Conservation (phyloP, 352 stramenopile species). For the Phytophthora capsici region DNA sequence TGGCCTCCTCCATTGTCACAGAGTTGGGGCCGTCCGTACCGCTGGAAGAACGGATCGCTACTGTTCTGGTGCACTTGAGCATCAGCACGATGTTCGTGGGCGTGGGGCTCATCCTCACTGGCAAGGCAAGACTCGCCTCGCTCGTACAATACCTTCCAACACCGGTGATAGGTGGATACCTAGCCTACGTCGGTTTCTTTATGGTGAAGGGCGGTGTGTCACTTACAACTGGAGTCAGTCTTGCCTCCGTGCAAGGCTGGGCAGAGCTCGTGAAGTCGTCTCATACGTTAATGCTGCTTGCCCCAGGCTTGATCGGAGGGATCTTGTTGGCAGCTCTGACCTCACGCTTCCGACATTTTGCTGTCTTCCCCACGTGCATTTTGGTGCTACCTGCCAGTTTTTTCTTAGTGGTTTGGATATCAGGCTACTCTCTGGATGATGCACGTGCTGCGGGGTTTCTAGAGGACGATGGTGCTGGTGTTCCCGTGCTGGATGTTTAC, state of each 20-base stretch:
- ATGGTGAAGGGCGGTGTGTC: conserved; percentile 91
- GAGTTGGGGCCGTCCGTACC: conserved; percentile 64
- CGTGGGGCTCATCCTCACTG: conserved; percentile 91
- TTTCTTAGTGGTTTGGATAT: conserved; percentile 85
- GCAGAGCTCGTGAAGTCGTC: conserved; percentile 54
- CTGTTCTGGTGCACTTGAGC: conserved; percentile 93
- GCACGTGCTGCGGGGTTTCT: conserved; percentile 91
- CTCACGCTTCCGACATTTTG: conserved; percentile 69
- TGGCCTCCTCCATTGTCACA: conserved; percentile 92
- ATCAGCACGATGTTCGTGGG: conserved; percentile 91
- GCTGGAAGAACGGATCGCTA: conserved; percentile 80
- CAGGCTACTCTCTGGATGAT: conserved; percentile 82
- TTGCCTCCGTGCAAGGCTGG: conserved; percentile 82
- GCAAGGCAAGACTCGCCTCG: conserved; percentile 89
- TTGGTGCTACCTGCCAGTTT: conserved; percentile 74
- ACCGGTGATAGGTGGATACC: conserved; percentile 95
- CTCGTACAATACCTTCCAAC: conserved; percentile 96
- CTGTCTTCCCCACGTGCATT: conserved; percentile 66
- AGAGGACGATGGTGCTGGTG: conserved; percentile 33
- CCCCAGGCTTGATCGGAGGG: conserved; percentile 77
- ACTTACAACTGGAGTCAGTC: conserved; percentile 80
- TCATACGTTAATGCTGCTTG: conserved; percentile 72
- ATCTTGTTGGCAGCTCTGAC: conserved; percentile 76
- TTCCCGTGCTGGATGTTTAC: conserved; percentile 56
- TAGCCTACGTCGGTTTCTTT: conserved; percentile 97